Evolutionary conservation across 75 land plant species (phyloP).

Genomic region (Ceratopteris richardii): DNA sequence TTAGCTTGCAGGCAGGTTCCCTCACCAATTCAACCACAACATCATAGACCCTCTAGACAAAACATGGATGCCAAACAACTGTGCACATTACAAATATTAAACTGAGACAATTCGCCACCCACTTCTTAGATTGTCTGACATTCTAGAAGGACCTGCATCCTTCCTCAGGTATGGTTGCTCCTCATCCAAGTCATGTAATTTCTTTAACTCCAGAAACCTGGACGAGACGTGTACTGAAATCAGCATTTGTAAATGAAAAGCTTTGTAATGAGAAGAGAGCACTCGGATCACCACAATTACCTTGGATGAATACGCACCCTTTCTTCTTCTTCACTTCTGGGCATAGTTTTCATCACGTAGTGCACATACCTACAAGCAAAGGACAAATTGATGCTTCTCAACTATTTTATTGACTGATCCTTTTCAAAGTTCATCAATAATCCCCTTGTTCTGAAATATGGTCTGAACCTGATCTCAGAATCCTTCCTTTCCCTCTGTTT

Average conservation of each 20-base stretch:
- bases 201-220: constrained; percentile 72
- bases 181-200: constrained; percentile 67
- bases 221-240: background rate
- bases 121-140: constrained; percentile 31
- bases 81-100: no score
- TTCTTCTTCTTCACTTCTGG: constrained; percentile 30
- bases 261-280: no score
- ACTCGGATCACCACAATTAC: no score
- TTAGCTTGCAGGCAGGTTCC: no score
- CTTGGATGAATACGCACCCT: constrained; percentile 60
- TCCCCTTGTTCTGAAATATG: background rate
- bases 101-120: no score
- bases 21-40: no score
- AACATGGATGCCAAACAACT: no score
- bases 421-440: background rate
- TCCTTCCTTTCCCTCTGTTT: constrained; percentile 79
- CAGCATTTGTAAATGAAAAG: background rate
- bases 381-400: no score
- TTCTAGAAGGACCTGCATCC: constrained; percentile 44
- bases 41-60: no score
- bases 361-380: constrained; percentile 67
- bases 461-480: constrained; percentile 79
- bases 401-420: no score
- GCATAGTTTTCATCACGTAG: constrained; percentile 59
- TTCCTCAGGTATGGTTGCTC: constrained; percentile 33